phyloP scores from a whole-genome alignment of 2,329 filamentous ascomycete species.

The Niveomyces coronatus region DNA sequence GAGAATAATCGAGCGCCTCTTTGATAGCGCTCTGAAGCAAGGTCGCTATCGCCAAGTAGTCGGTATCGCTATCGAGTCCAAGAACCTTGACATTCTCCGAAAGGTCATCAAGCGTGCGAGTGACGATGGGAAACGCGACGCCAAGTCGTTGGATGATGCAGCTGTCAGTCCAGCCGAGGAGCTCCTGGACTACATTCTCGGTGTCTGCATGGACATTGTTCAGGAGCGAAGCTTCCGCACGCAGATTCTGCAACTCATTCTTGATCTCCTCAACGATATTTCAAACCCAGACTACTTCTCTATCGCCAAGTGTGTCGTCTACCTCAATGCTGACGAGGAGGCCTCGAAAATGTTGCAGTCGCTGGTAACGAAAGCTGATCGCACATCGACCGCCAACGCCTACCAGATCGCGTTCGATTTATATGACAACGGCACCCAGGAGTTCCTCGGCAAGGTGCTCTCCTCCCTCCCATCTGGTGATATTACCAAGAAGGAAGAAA shows the following conservation, averaged over 20 bases:
- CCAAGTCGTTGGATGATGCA: conserved; percentile 37
- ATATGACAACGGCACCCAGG: conserved; percentile 97
- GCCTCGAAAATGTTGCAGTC: conserved; percentile 77
- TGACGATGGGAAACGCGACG: conserved; percentile 65
- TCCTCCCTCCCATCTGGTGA: conserved; percentile 59
- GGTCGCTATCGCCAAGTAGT: conserved; percentile 92
- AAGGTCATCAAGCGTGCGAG: conserved; percentile 82
- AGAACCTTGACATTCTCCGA: conserved; percentile 78
- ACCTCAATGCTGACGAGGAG: conserved; percentile 84
- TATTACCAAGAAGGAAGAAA: conserved; percentile 28
- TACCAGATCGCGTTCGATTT: conserved; percentile 98
- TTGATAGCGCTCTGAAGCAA: conserved; percentile 77
- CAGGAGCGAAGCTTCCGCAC: conserved; percentile 80
- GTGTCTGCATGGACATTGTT: conserved; percentile 96
- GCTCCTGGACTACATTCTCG: conserved; percentile 89
- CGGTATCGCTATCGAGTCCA: conserved; percentile 90
- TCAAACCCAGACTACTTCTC: conserved; percentile 93
- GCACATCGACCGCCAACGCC: conserved; percentile 70
- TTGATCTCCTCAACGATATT: conserved; percentile 91
- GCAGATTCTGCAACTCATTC: conserved; percentile 79
- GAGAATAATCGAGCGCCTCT: conserved; percentile 75
- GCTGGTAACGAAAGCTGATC: conserved; percentile 69
- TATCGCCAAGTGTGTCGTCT: conserved; percentile 95
- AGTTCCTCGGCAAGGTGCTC: conserved; percentile 86
- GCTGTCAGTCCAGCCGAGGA: conserved; percentile 69